Evolutionary conservation across 169 alveolate genomes (phyloP).

Genomic region (Plasmodium inui): DNA sequence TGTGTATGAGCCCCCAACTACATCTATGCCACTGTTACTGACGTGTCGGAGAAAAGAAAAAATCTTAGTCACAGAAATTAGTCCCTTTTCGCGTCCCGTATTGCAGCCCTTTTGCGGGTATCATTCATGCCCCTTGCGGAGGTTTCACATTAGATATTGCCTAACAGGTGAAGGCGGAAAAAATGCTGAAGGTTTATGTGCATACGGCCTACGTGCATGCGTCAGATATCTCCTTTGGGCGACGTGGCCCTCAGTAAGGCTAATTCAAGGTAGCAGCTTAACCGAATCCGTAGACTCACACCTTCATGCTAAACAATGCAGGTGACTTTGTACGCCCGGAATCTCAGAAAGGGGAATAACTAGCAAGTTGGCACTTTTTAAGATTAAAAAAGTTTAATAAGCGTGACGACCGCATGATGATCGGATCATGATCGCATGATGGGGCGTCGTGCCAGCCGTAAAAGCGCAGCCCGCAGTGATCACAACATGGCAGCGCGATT

Average conservation of each 20-base stretch:
- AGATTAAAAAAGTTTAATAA: neutral
- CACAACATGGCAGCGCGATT: neutral
- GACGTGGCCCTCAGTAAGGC: neutral
- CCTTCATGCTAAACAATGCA: neutral
- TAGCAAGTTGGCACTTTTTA: neutral
- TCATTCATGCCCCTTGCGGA: neutral
- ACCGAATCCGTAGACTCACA: neutral
- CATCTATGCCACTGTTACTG: neutral
- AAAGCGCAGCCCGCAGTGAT: neutral
- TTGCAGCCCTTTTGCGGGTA: neutral
- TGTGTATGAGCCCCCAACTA: neutral
- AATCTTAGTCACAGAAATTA: neutral
- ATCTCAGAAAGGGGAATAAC: neutral
- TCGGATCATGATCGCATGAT: neutral
- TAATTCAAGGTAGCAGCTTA: neutral
- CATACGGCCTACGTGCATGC: neutral
- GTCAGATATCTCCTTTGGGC: neutral
- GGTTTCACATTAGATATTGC: neutral
- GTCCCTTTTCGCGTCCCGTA: neutral
- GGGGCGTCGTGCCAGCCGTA: neutral
- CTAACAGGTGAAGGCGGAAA: neutral
- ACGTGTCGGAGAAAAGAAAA: neutral
- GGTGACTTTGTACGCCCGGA: neutral
- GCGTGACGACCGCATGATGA: neutral
- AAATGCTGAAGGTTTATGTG: neutral